These are phyloP conservation scores for Stagonosporopsis cucurbitacearum DNA, from an alignment of 2,329 filamentous ascomycete genomes.

Conservation along the genomic window DNA sequence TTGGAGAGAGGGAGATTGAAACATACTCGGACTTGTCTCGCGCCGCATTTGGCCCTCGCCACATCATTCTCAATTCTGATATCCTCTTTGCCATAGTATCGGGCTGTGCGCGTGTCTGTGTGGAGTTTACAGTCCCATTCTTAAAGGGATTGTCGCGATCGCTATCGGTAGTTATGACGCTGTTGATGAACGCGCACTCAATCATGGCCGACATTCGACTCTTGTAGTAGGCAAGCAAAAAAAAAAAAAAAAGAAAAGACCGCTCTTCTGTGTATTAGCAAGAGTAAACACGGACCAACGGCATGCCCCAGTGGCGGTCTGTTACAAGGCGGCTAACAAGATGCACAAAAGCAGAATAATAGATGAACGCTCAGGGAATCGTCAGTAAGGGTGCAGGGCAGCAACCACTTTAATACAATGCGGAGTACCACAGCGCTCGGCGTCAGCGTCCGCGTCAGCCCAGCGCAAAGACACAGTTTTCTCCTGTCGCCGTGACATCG, in stretches of 20 bases:
- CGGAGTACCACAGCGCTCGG: not conserved
- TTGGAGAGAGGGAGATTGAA: not conserved
- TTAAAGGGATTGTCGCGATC: not conserved
- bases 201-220: constrained; percentile 33
- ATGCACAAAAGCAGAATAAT: not conserved
- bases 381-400: not conserved
- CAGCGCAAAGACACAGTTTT: constrained; percentile 1
- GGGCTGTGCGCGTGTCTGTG: constrained; percentile 59
- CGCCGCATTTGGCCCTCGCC: constrained; percentile 54
- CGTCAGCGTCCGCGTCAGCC: constrained; percentile 4
- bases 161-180: constrained; percentile 26
- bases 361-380: not conserved
- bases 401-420: not conserved
- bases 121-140: not conserved
- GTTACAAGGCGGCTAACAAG: constrained; percentile 9
- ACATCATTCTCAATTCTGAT: constrained; percentile 60
- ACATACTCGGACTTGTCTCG: constrained; percentile 57
- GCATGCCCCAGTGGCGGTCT: not conserved
- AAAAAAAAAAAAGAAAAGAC: too few species aligned
- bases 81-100: constrained; percentile 63
- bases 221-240: not conserved
- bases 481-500: constrained; percentile 6
- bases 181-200: constrained; percentile 41
- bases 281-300: not conserved
- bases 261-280: constrained; percentile 1